Conservation (phyloP, 1,284 basidiomycete genomes). For the Pseudozyma flocculosa region DNA sequence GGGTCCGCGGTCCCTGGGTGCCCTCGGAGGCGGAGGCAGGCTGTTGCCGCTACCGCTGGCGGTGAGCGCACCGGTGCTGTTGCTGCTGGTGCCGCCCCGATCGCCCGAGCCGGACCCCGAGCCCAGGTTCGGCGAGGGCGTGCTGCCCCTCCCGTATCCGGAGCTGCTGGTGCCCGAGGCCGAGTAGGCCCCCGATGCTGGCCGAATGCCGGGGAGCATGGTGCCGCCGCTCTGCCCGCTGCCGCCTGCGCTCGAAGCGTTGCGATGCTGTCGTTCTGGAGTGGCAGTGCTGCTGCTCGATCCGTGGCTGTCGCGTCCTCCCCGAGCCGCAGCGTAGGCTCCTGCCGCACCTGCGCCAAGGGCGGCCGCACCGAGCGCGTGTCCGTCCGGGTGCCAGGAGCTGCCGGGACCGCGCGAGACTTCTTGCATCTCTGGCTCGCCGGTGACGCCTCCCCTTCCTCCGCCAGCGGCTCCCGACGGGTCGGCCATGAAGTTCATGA, state of each 20-base stretch:
- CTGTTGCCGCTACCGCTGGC: constrained; percentile 18
- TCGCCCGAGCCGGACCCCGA: constrained; percentile 3
- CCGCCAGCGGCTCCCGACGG: no score
- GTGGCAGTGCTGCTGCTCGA: constrained; percentile 8
- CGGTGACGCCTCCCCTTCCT: background rate
- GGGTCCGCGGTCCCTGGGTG: constrained; percentile 6
- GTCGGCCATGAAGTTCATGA: constrained; percentile 15
- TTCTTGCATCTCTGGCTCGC: constrained; percentile 13
- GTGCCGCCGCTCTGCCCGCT: background rate
- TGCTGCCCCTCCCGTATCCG: background rate
- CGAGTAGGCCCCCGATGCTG: constrained; percentile 2
- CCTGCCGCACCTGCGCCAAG: constrained; percentile 10
- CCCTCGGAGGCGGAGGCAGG: constrained; percentile 28
- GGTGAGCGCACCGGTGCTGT: constrained; percentile 29
- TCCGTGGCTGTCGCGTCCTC: constrained; percentile 1
- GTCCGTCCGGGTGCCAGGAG: background rate
- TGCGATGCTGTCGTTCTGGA: constrained; percentile 4
- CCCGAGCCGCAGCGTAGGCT: background rate
- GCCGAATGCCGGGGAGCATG: background rate
- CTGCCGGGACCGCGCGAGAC: background rate
- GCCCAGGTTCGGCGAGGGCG: background rate
- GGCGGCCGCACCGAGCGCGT: constrained; percentile 8
- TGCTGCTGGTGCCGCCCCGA: constrained; percentile 23
- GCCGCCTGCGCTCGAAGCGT: constrained; percentile 2
- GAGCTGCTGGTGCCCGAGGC: constrained; percentile 5